Evolutionary conservation across 331 rosid species (phyloP), one percentile per base, ranked within the genome.

Genomic region (Quercus tomentella): DNA sequence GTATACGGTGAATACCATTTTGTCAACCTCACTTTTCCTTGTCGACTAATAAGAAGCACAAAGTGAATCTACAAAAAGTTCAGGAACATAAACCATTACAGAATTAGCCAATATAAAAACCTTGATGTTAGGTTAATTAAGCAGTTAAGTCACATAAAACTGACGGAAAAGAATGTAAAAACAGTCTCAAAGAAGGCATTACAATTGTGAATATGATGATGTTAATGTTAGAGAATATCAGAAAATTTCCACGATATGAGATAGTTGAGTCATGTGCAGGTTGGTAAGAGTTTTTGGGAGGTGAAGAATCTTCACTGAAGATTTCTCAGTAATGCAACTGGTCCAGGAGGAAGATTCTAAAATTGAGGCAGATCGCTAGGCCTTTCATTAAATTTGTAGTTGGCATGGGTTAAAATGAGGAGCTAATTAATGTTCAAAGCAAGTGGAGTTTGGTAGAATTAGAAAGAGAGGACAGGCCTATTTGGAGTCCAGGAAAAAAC

Each of bases 1-100:
- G 94, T 68, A 66, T 91, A 93, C 22, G 97, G 93, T 66, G 94
- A 89, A 73, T 91, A 89, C 92, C 94, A 91, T 76, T 89, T 89
- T 60, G 93, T 81, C 76, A 88, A 89, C 77, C 92, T 88, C 76
- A 88, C 92, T 82, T 88, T 88, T 70, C 92, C 89, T 84, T 88
- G 92, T 77, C 92, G 71, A 77, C 87, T 88, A 5, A 88, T 77
- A 18, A 88, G 88, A 82, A 88, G 80, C 75, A 88, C 92, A 86
- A 88, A 86, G 77, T 88, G 89, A 84, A 88, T 88, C 89, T 88
- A 73, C 67, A 83, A 63, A 31, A 73, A 1, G 14, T 11, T 11
- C 7, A 31, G 35, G 41, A 25, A 45, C 57, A 45, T 14, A 22
- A 41, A 70, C 1, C 2, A 70, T 22, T 70, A 71, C 26, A 43